These are phyloP conservation scores for Stachybotrys chlorohalonatus DNA, from an alignment of 2,329 filamentous ascomycete species.

Conservation along the genomic window DNA sequence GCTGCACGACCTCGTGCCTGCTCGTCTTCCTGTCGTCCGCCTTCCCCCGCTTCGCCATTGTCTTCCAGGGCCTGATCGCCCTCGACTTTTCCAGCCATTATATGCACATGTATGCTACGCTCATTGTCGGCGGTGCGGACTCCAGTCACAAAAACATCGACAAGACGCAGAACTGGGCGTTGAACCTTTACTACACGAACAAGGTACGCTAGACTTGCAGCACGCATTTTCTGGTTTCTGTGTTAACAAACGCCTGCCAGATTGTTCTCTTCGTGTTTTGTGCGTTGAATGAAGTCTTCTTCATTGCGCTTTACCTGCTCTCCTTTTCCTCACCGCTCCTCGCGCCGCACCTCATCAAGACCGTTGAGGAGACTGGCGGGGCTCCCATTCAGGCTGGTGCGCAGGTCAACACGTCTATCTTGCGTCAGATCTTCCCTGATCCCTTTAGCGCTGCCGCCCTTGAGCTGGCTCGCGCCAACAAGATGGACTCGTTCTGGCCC, in stretches of 20 bases:
- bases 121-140: conserved; percentile 74
- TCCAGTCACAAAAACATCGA: conserved; percentile 92
- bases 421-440: conserved; percentile 71
- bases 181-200: conserved; percentile 96
- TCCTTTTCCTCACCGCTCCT: conserved; percentile 90
- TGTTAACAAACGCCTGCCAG: conserved; percentile 34
- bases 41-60: conserved; percentile 85
- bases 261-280: conserved; percentile 87
- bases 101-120: conserved; percentile 96
- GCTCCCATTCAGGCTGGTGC: conserved; percentile 54
- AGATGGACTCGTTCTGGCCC: conserved; percentile 62
- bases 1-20: conserved; percentile 91
- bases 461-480: conserved; percentile 89
- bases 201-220: conserved; percentile 50
- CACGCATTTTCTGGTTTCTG: neutral
- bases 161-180: conserved; percentile 73
- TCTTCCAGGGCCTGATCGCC: conserved; percentile 90
- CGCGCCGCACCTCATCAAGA: conserved; percentile 70
- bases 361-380: conserved; percentile 43
- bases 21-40: conserved; percentile 91
- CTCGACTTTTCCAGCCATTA: conserved; percentile 95
- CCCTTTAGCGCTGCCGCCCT: conserved; percentile 89
- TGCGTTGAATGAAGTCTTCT: conserved; percentile 88
- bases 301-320: conserved; percentile 94
- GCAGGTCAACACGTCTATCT: conserved; percentile 59